Conservation (phyloP, 164 flowering plant species). For the Chloranthus sessilifolius region DNA sequence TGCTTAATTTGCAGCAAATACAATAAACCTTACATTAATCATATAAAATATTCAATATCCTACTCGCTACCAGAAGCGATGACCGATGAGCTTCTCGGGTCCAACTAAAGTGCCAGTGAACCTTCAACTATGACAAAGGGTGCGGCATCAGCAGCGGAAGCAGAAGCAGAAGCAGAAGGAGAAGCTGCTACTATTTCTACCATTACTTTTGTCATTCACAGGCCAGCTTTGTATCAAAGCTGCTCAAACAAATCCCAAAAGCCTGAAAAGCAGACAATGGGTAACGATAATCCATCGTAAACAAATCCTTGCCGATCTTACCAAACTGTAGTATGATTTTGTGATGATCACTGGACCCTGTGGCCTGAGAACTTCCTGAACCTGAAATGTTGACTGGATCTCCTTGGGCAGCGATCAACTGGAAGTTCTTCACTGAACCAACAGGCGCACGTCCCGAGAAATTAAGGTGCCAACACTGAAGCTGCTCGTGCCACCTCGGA, state of each 20-base stretch:
- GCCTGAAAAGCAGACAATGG: constrained; percentile 88
- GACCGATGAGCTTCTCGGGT: no score
- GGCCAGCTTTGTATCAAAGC: constrained; percentile 25
- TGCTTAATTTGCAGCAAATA: no score
- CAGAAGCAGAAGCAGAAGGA: no score
- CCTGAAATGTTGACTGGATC: constrained; percentile 10
- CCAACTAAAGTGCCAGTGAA: no score
- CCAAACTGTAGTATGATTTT: constrained; percentile 62
- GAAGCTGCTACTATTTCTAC: no score
- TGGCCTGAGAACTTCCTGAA: constrained; percentile 9
- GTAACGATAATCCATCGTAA: constrained; percentile 29
- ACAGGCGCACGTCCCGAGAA: constrained; percentile 63
- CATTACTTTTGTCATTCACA: constrained; percentile 76
- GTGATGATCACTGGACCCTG: constrained; percentile 6
- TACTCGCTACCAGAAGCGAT: no score
- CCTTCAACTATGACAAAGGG: no score
- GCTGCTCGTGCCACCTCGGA: constrained; percentile 15
- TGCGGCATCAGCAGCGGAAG: no score
- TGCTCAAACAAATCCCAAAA: constrained; percentile 60
- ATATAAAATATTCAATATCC: no score
- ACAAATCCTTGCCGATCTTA: constrained; percentile 71
- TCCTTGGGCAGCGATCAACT: constrained; percentile 49
- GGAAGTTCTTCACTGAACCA: constrained; percentile 80
- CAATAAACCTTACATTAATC: no score
- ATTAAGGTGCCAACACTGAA: constrained; percentile 14